A percentile compares a stretch with the other conserved stretches of the same genome.
phyloP scores from a whole-genome alignment of 192 early-diverging fungal species.

The Phlyctochytrium arcticum region DNA sequence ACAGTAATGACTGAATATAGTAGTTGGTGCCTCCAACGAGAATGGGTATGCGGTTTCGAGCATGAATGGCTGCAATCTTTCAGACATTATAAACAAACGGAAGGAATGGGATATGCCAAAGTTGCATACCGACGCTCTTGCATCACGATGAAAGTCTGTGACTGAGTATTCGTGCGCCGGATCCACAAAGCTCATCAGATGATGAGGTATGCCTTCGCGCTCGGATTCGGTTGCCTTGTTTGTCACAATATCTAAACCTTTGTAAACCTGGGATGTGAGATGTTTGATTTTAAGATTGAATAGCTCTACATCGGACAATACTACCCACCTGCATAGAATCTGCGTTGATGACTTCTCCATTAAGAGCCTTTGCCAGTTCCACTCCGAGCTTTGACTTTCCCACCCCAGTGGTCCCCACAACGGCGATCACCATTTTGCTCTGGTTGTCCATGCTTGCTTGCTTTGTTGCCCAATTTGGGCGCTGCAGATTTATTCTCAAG shows the following conservation, averaged over 20 bases:
- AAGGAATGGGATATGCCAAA: background rate
- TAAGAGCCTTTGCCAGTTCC: conserved; percentile 72
- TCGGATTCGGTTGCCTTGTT: conserved; percentile 86
- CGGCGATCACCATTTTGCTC: conserved; percentile 29
- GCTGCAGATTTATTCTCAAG: too few relatives aligned
- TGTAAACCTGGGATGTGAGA: conserved; percentile 72
- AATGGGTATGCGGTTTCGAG: conserved; percentile 68
- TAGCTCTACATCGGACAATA: background rate
- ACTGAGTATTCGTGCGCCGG: conserved; percentile 76
- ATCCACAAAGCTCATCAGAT: conserved; percentile 77
- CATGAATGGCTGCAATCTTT: conserved; percentile 70
- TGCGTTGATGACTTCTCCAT: conserved; percentile 90
- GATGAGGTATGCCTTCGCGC: conserved; percentile 66
- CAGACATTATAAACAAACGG: background rate
- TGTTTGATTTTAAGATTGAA: too few relatives aligned
- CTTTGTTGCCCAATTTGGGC: too few relatives aligned
- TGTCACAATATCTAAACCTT: conserved; percentile 86
- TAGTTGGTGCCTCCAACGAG: conserved; percentile 97
- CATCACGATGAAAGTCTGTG: conserved; percentile 78
- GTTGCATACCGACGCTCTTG: conserved; percentile 29
- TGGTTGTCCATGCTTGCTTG: too few relatives aligned
- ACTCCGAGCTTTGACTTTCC: conserved; percentile 96
- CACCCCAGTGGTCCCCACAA: conserved; percentile 84
- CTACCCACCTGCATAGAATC: conserved; percentile 84
- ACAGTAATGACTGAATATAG: conserved; percentile 90